phyloP scores from a whole-genome alignment of 305 asterid species.

The Fraxinus sp. region DNA sequence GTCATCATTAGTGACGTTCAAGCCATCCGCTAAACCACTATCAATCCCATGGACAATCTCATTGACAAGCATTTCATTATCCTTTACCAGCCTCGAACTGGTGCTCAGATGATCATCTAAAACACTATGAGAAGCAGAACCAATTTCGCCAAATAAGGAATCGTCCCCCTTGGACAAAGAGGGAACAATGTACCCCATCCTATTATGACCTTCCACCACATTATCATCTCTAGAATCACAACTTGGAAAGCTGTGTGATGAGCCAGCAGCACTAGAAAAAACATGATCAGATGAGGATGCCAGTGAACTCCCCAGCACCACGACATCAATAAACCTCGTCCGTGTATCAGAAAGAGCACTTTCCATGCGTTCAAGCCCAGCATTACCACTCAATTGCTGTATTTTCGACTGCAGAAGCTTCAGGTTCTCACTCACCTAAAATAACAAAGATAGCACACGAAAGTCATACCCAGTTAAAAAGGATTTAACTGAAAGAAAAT shows the following conservation, averaged over 20 bases:
- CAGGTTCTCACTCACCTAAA: slow-evolving; percentile 32
- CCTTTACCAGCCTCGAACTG: slow-evolving; percentile 11
- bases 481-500: background rate
- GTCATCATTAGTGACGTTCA: slow-evolving; percentile 9
- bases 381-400: slow-evolving; percentile 25
- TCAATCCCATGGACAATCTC: slow-evolving; percentile 28
- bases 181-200: slow-evolving; percentile 5
- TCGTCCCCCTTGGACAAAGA: slow-evolving; percentile 17
- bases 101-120: background rate
- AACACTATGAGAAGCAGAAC: background rate
- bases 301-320: slow-evolving; percentile 15
- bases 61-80: slow-evolving; percentile 32
- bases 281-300: background rate
- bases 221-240: background rate
- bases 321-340: slow-evolving; percentile 14
- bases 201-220: background rate
- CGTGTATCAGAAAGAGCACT: slow-evolving; percentile 27
- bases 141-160: background rate
- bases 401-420: slow-evolving; percentile 28
- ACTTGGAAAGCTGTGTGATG: slow-evolving; percentile 5
- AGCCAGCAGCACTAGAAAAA: slow-evolving; percentile 14
- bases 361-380: slow-evolving; percentile 27
- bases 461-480: background rate
- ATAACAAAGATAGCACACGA: background rate
- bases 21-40: background rate